Conservation (phyloP, 768 basidiomycete species). For the Lactarius akahatsu region DNA sequence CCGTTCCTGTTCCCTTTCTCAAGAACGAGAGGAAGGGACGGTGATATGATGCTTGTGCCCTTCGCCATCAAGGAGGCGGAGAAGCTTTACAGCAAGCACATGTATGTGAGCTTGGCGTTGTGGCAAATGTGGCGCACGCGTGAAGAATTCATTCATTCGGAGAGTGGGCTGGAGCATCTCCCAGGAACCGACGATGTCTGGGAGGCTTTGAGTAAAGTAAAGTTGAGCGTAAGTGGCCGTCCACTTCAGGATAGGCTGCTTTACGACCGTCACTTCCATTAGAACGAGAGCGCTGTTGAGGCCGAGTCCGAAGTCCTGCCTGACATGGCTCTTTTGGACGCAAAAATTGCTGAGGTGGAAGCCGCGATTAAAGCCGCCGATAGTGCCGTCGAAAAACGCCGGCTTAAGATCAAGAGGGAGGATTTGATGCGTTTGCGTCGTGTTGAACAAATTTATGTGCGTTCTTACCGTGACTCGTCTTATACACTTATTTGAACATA, state of each 20-base stretch:
- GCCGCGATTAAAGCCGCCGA: slow-evolving; percentile 50
- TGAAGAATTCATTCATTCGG: slow-evolving; percentile 92
- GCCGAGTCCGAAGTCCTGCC: slow-evolving; percentile 64
- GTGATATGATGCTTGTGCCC: slow-evolving; percentile 74
- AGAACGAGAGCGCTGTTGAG: slow-evolving; percentile 33
- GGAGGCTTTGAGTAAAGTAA: slow-evolving; percentile 41
- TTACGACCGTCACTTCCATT: slow-evolving; percentile 13
- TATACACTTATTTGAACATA: slow-evolving; percentile 11
- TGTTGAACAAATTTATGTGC: slow-evolving; percentile 91
- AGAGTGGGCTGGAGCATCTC: slow-evolving; percentile 85
- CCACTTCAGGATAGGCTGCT: background rate
- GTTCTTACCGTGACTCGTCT: slow-evolving; percentile 32
- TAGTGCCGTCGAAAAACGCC: slow-evolving; percentile 53
- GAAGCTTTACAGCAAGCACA: slow-evolving; percentile 81
- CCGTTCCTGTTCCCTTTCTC: slow-evolving; percentile 98
- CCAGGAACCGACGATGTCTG: slow-evolving; percentile 62
- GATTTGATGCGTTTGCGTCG: slow-evolving; percentile 86
- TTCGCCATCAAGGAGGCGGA: slow-evolving; percentile 97
- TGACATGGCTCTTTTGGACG: slow-evolving; percentile 69
- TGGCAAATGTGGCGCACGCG: slow-evolving; percentile 95
- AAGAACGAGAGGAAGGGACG: slow-evolving; percentile 49
- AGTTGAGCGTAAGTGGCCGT: slow-evolving; percentile 32
- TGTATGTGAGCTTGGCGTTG: slow-evolving; percentile 84
- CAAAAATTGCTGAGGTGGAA: slow-evolving; percentile 69
- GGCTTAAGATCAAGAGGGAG: slow-evolving; percentile 65